phyloP scores from a whole-genome alignment of 2,329 filamentous ascomycete species.

The Exserohilum rostratum region DNA sequence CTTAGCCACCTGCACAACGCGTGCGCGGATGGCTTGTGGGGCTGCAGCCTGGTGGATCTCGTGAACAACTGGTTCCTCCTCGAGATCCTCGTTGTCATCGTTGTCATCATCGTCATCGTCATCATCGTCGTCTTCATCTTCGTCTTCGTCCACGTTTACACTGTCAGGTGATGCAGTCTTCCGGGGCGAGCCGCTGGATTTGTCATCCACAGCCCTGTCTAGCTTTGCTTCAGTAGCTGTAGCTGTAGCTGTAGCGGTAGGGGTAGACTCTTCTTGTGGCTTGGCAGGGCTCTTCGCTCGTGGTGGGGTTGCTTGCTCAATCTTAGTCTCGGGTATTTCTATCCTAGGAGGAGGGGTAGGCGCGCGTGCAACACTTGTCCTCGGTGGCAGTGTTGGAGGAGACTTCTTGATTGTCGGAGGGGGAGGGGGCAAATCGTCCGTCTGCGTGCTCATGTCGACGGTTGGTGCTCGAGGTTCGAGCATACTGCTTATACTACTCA shows the following conservation, averaged over 20 bases:
- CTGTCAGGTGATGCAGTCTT: slow-evolving; percentile 33
- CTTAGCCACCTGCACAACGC: slow-evolving; percentile 84
- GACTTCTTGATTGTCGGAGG: slow-evolving; percentile 28
- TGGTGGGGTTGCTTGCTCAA: slow-evolving; percentile 25
- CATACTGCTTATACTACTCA: slow-evolving; percentile 70
- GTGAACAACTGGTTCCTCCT: slow-evolving; percentile 71
- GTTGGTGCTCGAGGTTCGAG: slow-evolving; percentile 67
- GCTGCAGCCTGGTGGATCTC: slow-evolving; percentile 69
- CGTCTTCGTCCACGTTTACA: slow-evolving; percentile 53
- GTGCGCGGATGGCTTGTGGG: slow-evolving; percentile 74
- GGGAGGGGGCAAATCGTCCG: slow-evolving; percentile 25
- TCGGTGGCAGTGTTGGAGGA: slow-evolving; percentile 34
- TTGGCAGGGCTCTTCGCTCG: slow-evolving; percentile 13
- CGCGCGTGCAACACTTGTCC: slow-evolving; percentile 24
- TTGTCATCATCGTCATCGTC: slow-evolving; percentile 55
- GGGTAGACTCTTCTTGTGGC: slow-evolving; percentile 11
- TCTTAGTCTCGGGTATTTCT: slow-evolving; percentile 45
- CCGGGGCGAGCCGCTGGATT: slow-evolving; percentile 11
- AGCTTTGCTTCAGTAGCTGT: slow-evolving; percentile 1
- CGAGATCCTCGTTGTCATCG: slow-evolving; percentile 52
- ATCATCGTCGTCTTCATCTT: slow-evolving; percentile 54
- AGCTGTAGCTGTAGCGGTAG: slow-evolving; percentile 4
- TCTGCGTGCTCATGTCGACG: slow-evolving; percentile 39
- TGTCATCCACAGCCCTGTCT: background rate
- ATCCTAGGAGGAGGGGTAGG: slow-evolving; percentile 33